Evolutionary conservation across 2,329 filamentous ascomycete species (phyloP), one percentile per base, ranked within the genome.

Genomic region (Calonectria hawksworthii): DNA sequence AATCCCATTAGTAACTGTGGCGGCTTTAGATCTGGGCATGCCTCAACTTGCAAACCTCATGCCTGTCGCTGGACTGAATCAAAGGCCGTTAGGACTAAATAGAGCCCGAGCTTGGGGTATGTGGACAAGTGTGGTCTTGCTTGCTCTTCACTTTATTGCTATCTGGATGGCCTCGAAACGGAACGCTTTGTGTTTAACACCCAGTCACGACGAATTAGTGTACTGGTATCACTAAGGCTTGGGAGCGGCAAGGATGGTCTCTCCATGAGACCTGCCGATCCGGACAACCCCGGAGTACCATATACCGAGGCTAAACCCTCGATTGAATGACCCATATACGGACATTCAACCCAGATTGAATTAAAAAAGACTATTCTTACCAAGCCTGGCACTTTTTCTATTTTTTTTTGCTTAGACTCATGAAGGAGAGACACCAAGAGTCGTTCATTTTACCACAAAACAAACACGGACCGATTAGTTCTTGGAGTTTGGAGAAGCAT

Each of bases 1-100:
- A 6, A 92, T 93, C 77, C 92, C 94, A 4, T 86, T 98, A 2
- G 85, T 98, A 6, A 84, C 90, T 4, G 83, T 96, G 10, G 95
- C 95, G 11, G 91, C 90, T 1, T 79, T 95, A 16, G 95, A 96
- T 72, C 83, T 93, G n/a, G 88, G 86, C 28, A 78, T 89, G 41
- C 84, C 87, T 5, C 79, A 52, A 54, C 61, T 74, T 26, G 72
- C 66, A 30, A 75, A 56, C 54, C 68, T 73, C 26, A 63, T 74
- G 26, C 73, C 56, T 14, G 61, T 52, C 51, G 36, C 75, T 36
- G 72, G 76, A 32, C 68, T 73, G 44, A 68, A 71, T 44, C 70
- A 76, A 26, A 75, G 74, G 18, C 73, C 77, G 47, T 71, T 80
- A 21, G 72, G 77, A 52, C 68, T 74, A 30, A 61, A 59, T 21